Base-by-base conservation (phyloP, 2,329 filamentous ascomycete species). In the Aspergillus niger region DNA sequence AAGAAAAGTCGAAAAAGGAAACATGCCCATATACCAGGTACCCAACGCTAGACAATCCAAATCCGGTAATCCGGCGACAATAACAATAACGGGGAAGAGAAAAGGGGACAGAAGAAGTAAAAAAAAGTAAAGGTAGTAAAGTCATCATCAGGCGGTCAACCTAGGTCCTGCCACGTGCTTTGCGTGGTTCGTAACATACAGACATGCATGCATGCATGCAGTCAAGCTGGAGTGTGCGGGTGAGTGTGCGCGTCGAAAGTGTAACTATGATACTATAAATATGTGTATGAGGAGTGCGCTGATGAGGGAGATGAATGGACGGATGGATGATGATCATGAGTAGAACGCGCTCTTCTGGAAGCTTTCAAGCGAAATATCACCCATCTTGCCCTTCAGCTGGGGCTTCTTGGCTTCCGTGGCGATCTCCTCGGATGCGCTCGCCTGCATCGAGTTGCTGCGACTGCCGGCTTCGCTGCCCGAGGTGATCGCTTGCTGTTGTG, bases 271-370 rank as follows among this genome's bases (percentile, higher is more conserved):
- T 36, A 20, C n/a, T 44, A 32, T 32, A 20, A 11, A 47, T 32
- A 28, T 17, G 28, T 30, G 11, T 36, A 36, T 30, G 2, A 30
- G 28, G 28, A 5, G 28, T 5, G 28, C 28, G 8, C 28, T 7
- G 28, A 30, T 36, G 13, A 44, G 11, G 11, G 38, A 38, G 28
- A 13, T 13, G 13, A 6, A 30, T 22, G 48, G 13, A 4, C 20
- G 32, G 13, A 4, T 38, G 32, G 13, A 17, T 55, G 15, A 55
- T 8, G 28, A 24, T 81, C 76, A 88, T 57, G 86, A 87, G 75
- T 89, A 87, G 70, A 90, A 89, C 17, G 85, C 84, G 56, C 86
- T 86, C 77, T 89, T 89, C 74, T 90, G 88, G 74, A 91, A 90
- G 70, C 86, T 89, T 74, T 91, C 88, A 5, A 88, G 82, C 15